Evolutionary conservation across 1,284 basidiomycete species (phyloP).

Genomic region (Porogramme epimiltina): DNA sequence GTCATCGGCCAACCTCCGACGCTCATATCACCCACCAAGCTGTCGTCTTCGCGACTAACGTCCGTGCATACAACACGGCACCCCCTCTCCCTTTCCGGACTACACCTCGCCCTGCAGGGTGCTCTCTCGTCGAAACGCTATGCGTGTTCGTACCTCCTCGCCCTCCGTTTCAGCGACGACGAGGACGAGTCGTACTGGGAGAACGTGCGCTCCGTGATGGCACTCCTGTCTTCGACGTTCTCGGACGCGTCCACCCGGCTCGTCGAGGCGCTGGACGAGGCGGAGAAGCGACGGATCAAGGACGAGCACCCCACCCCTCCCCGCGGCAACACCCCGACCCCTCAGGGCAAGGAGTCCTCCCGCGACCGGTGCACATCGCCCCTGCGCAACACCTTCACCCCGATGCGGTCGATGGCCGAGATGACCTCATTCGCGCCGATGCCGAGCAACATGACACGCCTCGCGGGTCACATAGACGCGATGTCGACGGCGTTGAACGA

Average conservation of each 20-base stretch:
- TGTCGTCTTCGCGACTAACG: conserved; percentile 49
- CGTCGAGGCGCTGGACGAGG: conserved; percentile 58
- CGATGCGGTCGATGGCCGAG: conserved; percentile 28
- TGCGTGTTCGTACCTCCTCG: conserved; percentile 74
- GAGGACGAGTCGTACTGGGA: conserved; percentile 78
- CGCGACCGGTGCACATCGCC: conserved; percentile 17
- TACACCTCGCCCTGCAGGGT: conserved; percentile 59
- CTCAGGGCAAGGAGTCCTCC: conserved; percentile 10
- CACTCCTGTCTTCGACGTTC: conserved; percentile 63
- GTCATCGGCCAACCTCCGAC: conserved; percentile 17
- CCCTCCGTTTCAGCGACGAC: conserved; percentile 60
- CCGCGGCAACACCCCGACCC: conserved; percentile 8
- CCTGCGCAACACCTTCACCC: conserved; percentile 3
- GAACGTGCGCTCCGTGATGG: conserved; percentile 73
- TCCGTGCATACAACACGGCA: conserved; percentile 60
- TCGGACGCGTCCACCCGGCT: conserved; percentile 64
- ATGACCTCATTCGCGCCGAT: conserved; percentile 67
- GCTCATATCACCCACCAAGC: conserved; percentile 22
- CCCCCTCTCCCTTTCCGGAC: conserved; percentile 62
- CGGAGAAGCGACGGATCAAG: conserved; percentile 48
- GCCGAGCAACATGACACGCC: conserved; percentile 63
- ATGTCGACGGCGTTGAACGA: conserved; percentile 67
- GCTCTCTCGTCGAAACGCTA: conserved; percentile 72
- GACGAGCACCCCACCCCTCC: conserved; percentile 51
- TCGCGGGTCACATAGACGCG: conserved; percentile 70